Evolutionary conservation across 1,284 basidiomycete genomes (phyloP), one percentile per base, ranked within the genome.

Genomic region (Sanghuangporus baumii): DNA sequence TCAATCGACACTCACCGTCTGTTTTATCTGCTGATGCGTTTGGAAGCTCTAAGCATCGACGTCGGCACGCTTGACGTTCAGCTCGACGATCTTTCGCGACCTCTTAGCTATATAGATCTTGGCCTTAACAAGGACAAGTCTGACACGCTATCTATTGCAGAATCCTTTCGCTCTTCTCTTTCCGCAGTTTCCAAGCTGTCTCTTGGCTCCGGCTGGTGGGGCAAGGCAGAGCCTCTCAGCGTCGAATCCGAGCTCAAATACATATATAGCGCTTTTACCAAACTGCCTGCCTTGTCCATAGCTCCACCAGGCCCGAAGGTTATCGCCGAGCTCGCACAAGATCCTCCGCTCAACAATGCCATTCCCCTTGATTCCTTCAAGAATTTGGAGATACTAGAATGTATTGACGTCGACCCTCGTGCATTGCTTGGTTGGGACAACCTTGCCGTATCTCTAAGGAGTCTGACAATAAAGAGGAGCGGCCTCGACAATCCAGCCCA

Each of bases 181-280:
- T 91, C 91, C 51, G 84, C 81, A 26, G 85, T 94, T 16, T 93
- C 91, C 18, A 80, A 78, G 41, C 79, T 93, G 14, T 93, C 90
- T 0, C 77, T 94, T 18, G 86, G 88, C 38, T 76, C 74, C 14
- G 79, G 81, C 56, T 91, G 88, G 88, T 93, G 88, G 87, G 75
- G 81, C 40, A 78, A 81, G 57, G 70, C 81, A 2, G 79, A 85
- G 60, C 82, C 81, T 36, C 82, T 80, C 8, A 81, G 72, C 60
- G 75, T 90, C 60, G 89, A 94, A 65, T 72, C 80, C 3, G 88
- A 94, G 69, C 83, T 95, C 74, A 93, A 87, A 72, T 94, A 88
- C 75, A 81, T 96, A 67, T 96, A 87, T 76, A 91, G 91, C 71
- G 83, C 87, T 70, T 91, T 95, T 76, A 96, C 92, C 37, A 93